Evolutionary conservation across 495 filamentous ascomycete species (phyloP), one percentile per base, ranked within the genome.

Genomic region (Xeromyces bisporus): DNA sequence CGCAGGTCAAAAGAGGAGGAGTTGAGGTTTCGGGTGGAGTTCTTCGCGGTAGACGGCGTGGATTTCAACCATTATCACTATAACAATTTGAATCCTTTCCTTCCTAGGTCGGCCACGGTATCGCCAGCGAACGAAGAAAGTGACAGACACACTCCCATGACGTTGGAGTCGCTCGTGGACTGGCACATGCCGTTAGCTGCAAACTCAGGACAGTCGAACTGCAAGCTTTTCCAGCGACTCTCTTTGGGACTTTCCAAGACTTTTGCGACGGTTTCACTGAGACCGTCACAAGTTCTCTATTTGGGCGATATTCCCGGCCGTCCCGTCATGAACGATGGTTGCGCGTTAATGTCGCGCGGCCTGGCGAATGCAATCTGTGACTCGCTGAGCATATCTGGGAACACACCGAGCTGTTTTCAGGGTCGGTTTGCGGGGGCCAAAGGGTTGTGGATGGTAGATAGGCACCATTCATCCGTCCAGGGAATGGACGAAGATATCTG

Each of bases 351-450:
- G 49, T 89, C 82, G 0, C 56, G 60, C 21, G 47, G 48, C 3
- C 60, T 81, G 14, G 81, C 79, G 4, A 53, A 59, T 14, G 54
- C 59, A 21, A 65, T 87, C 9, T 64, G 66, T 6, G 58, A 74
- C 20, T 41, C 45, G 2, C 58, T 86, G 18, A 69, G 70, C 0
- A 58, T 84, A 4, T 41, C 57, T 2, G 49, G 60, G 0, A 60
- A 63, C 24, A 63, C 75, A 0, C 83, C 86, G 0, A 77, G 75
- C 33, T 70, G 64, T 5, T 77, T 91, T 31, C 87, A 94, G 53
- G 87, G 63, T 7, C 64, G 87, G 24, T 73, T 96, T 37, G 79
- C 75, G 2, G 73, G 79, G 4, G 80, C 82, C 1, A 94, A 96
- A 51, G 89, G 89, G 2, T 55, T 94, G 24, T 94, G 87, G 86